Evolutionary conservation across 2,329 filamentous ascomycete genomes (phyloP).

Genomic region (Onygenales sp.): DNA sequence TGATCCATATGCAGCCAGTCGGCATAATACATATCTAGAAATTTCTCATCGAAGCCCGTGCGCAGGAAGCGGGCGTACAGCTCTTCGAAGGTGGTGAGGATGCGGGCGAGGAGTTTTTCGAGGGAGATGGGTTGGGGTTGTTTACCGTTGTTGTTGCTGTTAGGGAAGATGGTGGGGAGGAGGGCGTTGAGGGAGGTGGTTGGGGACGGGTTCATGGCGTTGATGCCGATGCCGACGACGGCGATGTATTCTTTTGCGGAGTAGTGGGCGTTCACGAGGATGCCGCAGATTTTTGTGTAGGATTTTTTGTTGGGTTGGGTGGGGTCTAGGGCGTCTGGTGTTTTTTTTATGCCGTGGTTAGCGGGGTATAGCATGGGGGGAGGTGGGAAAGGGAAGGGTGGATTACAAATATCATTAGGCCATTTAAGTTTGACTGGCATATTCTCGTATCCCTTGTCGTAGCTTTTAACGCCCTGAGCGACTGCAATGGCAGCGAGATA

Average conservation of each 20-base stretch:
- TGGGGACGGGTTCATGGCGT: slow-evolving; percentile 71
- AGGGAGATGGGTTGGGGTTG: slow-evolving; percentile 51
- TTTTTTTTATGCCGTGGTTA: neutral
- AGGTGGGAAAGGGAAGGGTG: slow-evolving; percentile 20
- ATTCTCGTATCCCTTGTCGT: slow-evolving; percentile 64
- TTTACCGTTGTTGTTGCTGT: slow-evolving; percentile 25
- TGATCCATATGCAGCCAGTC: slow-evolving; percentile 80
- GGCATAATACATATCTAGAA: slow-evolving; percentile 70
- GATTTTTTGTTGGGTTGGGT: slow-evolving; percentile 36
- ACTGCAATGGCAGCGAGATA: slow-evolving; percentile 86
- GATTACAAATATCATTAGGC: slow-evolving; percentile 85
- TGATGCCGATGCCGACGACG: slow-evolving; percentile 78
- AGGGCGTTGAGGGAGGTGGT: slow-evolving; percentile 79
- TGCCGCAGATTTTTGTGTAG: slow-evolving; percentile 87
- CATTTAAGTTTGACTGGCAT: slow-evolving; percentile 85
- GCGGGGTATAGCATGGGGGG: slow-evolving; percentile 3
- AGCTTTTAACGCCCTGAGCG: slow-evolving; percentile 70
- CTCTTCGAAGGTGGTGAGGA: slow-evolving; percentile 67
- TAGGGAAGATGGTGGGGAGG: slow-evolving; percentile 34
- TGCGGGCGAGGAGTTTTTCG: slow-evolving; percentile 72
- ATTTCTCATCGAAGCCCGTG: slow-evolving; percentile 60
- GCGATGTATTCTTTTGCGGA: slow-evolving; percentile 68
- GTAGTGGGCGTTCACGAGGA: slow-evolving; percentile 83
- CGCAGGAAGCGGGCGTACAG: slow-evolving; percentile 67
- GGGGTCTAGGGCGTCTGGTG: slow-evolving; percentile 56